Percentiles rank a stretch among this genome's conserved stretches.
Conservation (phyloP, 306 rosid species). For the Hippophae tibetana region DNA sequence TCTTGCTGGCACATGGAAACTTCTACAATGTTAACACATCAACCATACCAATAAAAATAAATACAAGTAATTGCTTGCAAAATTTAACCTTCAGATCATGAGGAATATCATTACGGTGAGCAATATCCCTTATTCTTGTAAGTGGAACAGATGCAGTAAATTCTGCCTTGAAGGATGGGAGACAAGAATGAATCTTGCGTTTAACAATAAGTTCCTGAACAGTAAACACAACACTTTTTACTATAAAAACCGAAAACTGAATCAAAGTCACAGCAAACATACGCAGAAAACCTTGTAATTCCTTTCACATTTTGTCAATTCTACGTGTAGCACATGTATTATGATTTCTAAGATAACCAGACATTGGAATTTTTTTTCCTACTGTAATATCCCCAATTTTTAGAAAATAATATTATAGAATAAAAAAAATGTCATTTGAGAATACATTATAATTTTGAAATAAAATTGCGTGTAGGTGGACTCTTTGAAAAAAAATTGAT, state of each 20-base stretch:
- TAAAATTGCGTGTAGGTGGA: too few relatives aligned
- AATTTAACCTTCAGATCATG: conserved; percentile 78
- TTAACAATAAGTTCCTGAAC: conserved; percentile 70
- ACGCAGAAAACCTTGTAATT: neutral
- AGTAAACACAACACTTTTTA: conserved; percentile 17
- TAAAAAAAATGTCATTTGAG: too few relatives aligned
- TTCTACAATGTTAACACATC: conserved; percentile 18
- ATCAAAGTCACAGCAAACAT: neutral
- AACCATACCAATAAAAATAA: conserved; percentile 12
- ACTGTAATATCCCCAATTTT: too few relatives aligned
- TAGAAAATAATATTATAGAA: too few relatives aligned
- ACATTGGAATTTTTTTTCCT: too few relatives aligned
- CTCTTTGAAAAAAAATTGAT: too few relatives aligned
- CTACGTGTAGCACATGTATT: too few relatives aligned
- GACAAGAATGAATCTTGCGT: conserved; percentile 88
- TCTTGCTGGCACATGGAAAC: conserved; percentile 48
- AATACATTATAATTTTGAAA: too few relatives aligned
- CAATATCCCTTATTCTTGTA: conserved; percentile 95
- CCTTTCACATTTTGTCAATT: too few relatives aligned
- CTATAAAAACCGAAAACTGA: conserved; percentile 12
- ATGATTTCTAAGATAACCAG: too few relatives aligned
- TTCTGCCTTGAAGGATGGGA: conserved; percentile 97
- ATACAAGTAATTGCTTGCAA: conserved; percentile 9
- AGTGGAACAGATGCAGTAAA: conserved; percentile 97
- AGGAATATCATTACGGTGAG: conserved; percentile 95